Evolutionary conservation across 2,329 filamentous ascomycete genomes (phyloP).

Genomic region (Helotiales sp.): DNA sequence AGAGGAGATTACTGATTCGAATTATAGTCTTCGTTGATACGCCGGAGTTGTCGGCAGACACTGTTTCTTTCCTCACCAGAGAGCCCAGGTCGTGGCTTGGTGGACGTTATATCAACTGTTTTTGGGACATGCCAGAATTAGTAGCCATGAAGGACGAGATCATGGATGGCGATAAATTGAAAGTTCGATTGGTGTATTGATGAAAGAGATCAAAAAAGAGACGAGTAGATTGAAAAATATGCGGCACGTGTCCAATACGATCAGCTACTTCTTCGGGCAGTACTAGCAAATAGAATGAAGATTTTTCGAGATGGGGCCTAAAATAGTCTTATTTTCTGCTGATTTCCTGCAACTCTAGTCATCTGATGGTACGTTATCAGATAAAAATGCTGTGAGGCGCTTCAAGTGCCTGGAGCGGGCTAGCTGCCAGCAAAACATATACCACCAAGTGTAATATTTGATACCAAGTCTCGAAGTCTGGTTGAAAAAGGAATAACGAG

Average conservation of each 20-base stretch:
- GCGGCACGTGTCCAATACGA: no score
- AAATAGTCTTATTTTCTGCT: not conserved
- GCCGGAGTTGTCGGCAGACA: slow-evolving; percentile 48
- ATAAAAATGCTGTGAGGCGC: not conserved
- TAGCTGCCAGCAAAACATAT: not conserved
- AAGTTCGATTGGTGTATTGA: slow-evolving; percentile 40
- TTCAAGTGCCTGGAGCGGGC: not conserved
- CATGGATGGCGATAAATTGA: slow-evolving; percentile 44
- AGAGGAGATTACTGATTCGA: not conserved
- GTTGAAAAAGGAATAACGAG: no score
- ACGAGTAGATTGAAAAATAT: no score
- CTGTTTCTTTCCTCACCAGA: slow-evolving; percentile 50
- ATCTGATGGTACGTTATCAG: not conserved
- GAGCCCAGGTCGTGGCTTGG: slow-evolving; percentile 52
- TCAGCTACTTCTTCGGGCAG: no score
- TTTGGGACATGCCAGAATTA: slow-evolving; percentile 55
- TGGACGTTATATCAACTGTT: slow-evolving; percentile 50
- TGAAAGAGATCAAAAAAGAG: not conserved
- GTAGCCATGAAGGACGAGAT: slow-evolving; percentile 49
- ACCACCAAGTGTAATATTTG: no score
- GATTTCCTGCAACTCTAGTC: not conserved
- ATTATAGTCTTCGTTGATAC: slow-evolving; percentile 43
- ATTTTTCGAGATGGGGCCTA: not conserved
- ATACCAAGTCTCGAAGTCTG: no score
- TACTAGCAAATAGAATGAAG: not conserved